Conservation (phyloP, 441 rosid species). For the Jatropha podagrica region DNA sequence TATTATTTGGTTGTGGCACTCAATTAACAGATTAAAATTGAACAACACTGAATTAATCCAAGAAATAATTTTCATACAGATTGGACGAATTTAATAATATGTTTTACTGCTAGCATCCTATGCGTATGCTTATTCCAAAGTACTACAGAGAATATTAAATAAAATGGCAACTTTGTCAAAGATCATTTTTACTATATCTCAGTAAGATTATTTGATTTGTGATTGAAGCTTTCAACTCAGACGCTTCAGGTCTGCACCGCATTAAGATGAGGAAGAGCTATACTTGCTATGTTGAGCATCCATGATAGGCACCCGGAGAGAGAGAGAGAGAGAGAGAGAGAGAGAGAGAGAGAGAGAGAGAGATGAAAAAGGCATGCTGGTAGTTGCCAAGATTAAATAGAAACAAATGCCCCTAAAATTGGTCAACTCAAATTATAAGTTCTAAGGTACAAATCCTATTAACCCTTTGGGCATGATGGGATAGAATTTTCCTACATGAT, state of each 20-base stretch:
- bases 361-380: neutral
- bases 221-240: neutral
- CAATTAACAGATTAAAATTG: too few relatives aligned
- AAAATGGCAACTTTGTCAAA: neutral
- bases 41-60: too few relatives aligned
- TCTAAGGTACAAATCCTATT: neutral
- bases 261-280: neutral
- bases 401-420: neutral
- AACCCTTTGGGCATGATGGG: neutral
- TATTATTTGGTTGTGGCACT: neutral
- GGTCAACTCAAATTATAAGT: neutral
- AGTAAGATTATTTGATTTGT: neutral
- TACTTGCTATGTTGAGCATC: neutral
- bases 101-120: neutral
- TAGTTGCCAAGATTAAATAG: neutral
- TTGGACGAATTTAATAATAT: neutral
- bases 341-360: neutral
- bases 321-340: neutral
- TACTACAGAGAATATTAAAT: neutral
- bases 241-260: neutral
- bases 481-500: neutral
- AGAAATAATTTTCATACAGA: too few relatives aligned
- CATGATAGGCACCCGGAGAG: neutral
- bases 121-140: neutral
- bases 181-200: neutral